Base-by-base conservation (phyloP, 2,329 filamentous ascomycete genomes). In the Microdochium paspali region DNA sequence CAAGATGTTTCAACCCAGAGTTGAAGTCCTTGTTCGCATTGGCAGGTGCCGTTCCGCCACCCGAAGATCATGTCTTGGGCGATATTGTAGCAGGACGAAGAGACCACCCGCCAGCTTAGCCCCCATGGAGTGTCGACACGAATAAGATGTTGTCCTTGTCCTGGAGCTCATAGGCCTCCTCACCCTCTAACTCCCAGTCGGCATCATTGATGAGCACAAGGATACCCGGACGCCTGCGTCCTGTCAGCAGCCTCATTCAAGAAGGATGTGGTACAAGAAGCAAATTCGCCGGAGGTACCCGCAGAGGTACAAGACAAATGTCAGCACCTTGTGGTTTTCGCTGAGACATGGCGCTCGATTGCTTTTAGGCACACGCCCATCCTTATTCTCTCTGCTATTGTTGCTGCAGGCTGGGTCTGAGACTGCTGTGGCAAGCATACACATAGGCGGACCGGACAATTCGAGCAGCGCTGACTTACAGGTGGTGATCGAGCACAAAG, bases 161-260 rank as follows among this genome's bases (percentile, higher is more conserved):
- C 67, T 91, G 82, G 49, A 98, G 69, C 66, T 90, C 84, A 62
- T 97, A 97, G 54, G 82, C 77, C 62, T 93, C 90, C 67, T 97
- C 91, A 18, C 90, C 93, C 67, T 97, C 93, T 12, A 98, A 79
- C 66, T 97, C 93, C 93, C 93, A 98, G 65, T 98, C 93, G 24
- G 90, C 88, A 58, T 98, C 93, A 63, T 98, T 98, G 66, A 98
- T 95, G 49, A 98, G 76, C 24, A 96, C 91, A 40, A 98, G 79
- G 64, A 98, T 95, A 2, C 93, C 93, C 4, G 93, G 93, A 46
- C 93, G 90, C 51, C 91, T 97, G 56, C 30, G 45, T 46, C 50
- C 50, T 46, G 46, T 44, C 50, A 56, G 59, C 55, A 60, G 9
- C 10, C 56, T 43, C 13, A 15, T n/a, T 43, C 12, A 21, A 31